Conservation (phyloP, 192 early-diverging fungal species). For the Coemansia sp. region DNA sequence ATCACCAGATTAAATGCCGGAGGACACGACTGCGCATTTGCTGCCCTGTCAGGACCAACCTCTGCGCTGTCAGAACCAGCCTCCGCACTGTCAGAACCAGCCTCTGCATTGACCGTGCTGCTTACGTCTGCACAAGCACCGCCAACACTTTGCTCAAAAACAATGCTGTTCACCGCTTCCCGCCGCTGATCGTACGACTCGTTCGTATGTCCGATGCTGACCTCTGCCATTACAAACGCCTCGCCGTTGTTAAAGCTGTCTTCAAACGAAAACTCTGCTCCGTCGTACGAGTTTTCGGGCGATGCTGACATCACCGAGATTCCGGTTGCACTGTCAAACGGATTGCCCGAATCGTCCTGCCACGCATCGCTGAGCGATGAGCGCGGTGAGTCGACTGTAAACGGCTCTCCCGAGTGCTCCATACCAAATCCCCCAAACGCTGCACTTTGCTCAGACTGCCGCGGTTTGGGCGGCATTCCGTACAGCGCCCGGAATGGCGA, state of each 20-base stretch:
- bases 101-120: background rate
- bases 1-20: background rate
- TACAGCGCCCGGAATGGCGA: background rate
- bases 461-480: background rate
- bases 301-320: background rate
- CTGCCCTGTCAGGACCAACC: background rate
- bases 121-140: background rate
- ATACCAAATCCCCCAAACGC: background rate
- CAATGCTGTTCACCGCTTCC: conserved; percentile 11
- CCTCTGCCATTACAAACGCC: conserved; percentile 17
- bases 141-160: conserved; percentile 29
- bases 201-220: conserved; percentile 30
- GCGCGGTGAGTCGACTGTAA: background rate
- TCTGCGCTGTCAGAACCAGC: background rate
- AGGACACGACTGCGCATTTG: conserved; percentile 2
- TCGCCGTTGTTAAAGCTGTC: conserved; percentile 8
- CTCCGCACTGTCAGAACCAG: background rate
- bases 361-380: background rate
- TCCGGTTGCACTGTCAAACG: conserved; percentile 11
- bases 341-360: conserved; percentile 4
- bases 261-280: background rate
- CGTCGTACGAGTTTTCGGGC: conserved; percentile 16
- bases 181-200: conserved; percentile 12
- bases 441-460: background rate
- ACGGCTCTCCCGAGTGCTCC: background rate